Evolutionary conservation across 2,329 filamentous ascomycete species (phyloP).

Genomic region (Fusarium multiceps): DNA sequence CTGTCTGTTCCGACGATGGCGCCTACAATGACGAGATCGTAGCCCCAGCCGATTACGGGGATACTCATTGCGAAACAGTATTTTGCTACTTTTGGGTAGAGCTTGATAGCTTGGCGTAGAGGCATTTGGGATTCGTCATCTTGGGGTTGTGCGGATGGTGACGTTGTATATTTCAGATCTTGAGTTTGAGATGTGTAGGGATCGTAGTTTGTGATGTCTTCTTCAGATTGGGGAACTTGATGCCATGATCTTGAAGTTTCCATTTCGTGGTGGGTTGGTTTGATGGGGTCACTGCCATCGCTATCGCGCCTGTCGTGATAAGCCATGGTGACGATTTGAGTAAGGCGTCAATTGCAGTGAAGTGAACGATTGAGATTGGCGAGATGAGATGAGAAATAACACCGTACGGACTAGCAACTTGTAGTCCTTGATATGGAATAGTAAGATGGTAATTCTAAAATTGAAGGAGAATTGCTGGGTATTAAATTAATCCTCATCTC

Average conservation of each 20-base stretch:
- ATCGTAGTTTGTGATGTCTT: constrained; percentile 14
- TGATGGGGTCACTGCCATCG: constrained; percentile 13
- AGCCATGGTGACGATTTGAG: neutral
- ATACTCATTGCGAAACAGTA: constrained; percentile 46
- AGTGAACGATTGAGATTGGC: neutral
- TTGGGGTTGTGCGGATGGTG: neutral
- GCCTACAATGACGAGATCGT: constrained; percentile 45
- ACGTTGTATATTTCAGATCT: neutral
- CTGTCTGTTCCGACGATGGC: constrained; percentile 45
- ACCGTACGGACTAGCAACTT: neutral
- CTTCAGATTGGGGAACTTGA: constrained; percentile 9
- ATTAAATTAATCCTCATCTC: neutral
- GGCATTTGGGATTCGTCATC: constrained; percentile 35
- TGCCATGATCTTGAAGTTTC: constrained; percentile 13
- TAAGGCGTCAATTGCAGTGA: neutral
- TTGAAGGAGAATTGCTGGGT: neutral
- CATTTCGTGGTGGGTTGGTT: constrained; percentile 25
- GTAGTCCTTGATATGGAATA: too few species aligned
- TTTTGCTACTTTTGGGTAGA: constrained; percentile 44
- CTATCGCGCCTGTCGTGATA: constrained; percentile 4
- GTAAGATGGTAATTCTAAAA: too few species aligned
- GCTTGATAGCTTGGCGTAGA: constrained; percentile 41
- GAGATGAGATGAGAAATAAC: neutral
- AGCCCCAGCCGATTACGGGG: constrained; percentile 48
- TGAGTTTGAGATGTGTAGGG: neutral